These are phyloP conservation scores for Globisporangium irregulare DNA, from an alignment of 352 stramenopile species.

Conservation along the genomic window DNA sequence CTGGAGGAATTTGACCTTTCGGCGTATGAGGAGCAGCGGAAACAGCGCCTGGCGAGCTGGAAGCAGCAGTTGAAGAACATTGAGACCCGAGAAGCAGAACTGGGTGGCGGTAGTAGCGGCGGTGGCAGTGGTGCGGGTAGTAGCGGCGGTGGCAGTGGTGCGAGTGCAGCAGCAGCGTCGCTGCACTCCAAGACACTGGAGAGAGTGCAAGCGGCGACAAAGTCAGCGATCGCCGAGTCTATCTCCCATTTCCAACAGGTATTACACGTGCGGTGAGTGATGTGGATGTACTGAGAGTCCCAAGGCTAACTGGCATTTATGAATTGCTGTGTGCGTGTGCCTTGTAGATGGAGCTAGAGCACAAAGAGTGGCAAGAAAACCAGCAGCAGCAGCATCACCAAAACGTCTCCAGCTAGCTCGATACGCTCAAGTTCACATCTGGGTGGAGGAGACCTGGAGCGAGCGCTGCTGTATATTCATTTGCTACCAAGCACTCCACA, in stretches of 20 bases:
- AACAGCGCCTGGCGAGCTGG: conserved; percentile 46
- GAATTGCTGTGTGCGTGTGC: conserved; percentile 20
- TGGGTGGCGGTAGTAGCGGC: conserved; percentile 21
- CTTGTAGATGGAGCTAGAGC: conserved; percentile 45
- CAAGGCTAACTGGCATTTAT: conserved; percentile 20
- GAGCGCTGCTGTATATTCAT: not conserved
- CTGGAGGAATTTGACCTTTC: conserved; percentile 22
- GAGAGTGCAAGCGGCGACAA: conserved; percentile 31
- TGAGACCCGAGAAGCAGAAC: conserved; percentile 39
- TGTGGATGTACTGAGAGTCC: not conserved
- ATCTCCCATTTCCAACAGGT: conserved; percentile 59
- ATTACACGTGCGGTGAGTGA: not conserved
- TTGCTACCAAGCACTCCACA: not conserved
- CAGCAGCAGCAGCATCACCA: conserved; percentile 27
- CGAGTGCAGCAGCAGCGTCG: conserved; percentile 12
- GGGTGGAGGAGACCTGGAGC: not conserved
- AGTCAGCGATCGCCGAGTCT: conserved; percentile 45
- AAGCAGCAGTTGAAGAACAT: conserved; percentile 46
- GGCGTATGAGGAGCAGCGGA: conserved; percentile 46
- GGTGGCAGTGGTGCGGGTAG: conserved; percentile 11
- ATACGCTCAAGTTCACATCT: not conserved
- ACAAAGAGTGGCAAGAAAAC: conserved; percentile 52
- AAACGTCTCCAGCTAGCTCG: conserved; percentile 22
- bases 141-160: conserved; percentile 12
- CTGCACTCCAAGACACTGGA: conserved; percentile 23